A percentile compares a stretch with the other conserved stretches of the same genome.
Conservation (phyloP, 352 stramenopile species). For the Pythium aristosporum region DNA sequence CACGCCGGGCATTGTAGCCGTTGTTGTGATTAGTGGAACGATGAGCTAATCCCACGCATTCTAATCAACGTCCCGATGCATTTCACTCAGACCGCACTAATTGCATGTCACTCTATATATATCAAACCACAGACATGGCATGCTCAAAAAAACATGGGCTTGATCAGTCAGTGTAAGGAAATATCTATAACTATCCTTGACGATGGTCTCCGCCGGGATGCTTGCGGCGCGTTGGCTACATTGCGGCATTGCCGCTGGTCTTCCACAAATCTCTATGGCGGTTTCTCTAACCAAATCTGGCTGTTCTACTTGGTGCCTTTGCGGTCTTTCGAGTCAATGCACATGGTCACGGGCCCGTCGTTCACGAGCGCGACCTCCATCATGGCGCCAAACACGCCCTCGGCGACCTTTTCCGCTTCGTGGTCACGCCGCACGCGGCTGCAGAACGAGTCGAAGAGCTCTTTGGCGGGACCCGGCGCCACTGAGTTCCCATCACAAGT, state of each 20-base stretch:
- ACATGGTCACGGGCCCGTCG: constrained; percentile 82
- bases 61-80: too few species aligned
- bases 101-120: too few species aligned
- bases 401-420: constrained; percentile 61
- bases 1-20: constrained; percentile 29
- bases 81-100: too few species aligned
- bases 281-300: background rate
- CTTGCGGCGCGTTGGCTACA: too few species aligned
- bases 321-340: constrained; percentile 79
- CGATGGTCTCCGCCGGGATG: too few species aligned
- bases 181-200: too few species aligned
- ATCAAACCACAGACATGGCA: too few species aligned
- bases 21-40: background rate
- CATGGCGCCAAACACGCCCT: constrained; percentile 80
- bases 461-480: constrained; percentile 58
- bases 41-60: too few species aligned
- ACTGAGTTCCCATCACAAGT: constrained; percentile 35
- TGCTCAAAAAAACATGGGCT: too few species aligned
- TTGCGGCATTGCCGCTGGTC: too few species aligned
- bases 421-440: constrained; percentile 60
- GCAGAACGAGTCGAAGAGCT: constrained; percentile 78
- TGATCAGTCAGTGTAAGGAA: too few species aligned
- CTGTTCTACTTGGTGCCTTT: constrained; percentile 42
- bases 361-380: constrained; percentile 89
- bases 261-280: background rate